Base-by-base conservation (phyloP, 2,329 filamentous ascomycete genomes). In the Colletotrichum trifolii region DNA sequence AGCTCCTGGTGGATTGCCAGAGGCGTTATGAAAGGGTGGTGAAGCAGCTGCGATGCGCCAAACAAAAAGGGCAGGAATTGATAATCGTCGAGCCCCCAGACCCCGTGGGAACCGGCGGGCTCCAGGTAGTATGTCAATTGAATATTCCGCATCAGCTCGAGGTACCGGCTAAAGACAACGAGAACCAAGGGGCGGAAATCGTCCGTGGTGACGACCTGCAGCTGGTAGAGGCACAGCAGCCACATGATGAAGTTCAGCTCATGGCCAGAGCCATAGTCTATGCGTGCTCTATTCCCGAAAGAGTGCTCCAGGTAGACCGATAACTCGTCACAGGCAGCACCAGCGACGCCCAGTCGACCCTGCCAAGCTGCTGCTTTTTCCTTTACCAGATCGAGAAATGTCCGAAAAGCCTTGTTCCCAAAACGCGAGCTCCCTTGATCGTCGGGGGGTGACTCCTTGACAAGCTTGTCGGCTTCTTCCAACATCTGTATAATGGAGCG, bases 21-120 rank as follows among this genome's bases (percentile, higher is more conserved):
- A 50, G 87, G 92, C 36, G 87, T 97, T 75, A 91, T 92, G 76
- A 86, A 97, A 46, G 83, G 91, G 75, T 99, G 96, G 68, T 92
- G 88, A 13, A 96, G 83, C 15, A 97, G 86, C 78, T 99, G 96
- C 33, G 94, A 91, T 40, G 96, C 94, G 17, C 96, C 96, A 69
- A 98, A 96, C 11, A 99, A 86, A 75, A 98, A 99, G 0, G 96
- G 96, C 1, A 97, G 82, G 79, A 99, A 99, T 70, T 96, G 94
- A 79, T 99, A 97, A 77, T 99, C 96, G 73, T 99, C 96, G 2
- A 99, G 82, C 15, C 96, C 96, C 96, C 96, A 99, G 33, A 99
- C 96, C 45, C 96, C 96, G 76, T 99, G 96, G 1, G 95, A 97
- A 12, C 96, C 96, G 0, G 96, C 96, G 2, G 96, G 96, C 74